A percentile compares a stretch with the other conserved stretches of the same genome.
Evolutionary conservation across 2,329 filamentous ascomycete species (phyloP).

Genomic region (Lojkania enalia): DNA sequence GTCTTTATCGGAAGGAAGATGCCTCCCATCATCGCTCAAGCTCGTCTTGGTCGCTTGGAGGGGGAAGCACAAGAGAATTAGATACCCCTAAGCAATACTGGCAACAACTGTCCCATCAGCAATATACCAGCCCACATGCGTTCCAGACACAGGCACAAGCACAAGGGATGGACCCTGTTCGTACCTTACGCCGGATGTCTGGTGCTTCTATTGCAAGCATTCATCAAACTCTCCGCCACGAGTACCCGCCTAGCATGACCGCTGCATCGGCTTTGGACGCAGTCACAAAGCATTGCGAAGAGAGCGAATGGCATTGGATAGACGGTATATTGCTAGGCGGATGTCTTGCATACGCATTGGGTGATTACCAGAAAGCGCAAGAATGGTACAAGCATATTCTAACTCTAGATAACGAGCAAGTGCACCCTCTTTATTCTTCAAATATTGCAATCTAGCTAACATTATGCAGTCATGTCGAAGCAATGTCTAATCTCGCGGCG

Average conservation of each 20-base stretch:
- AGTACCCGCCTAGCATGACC: slow-evolving; percentile 38
- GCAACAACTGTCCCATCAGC: slow-evolving; percentile 28
- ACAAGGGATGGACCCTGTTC: slow-evolving; percentile 31
- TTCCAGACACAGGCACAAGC: slow-evolving; percentile 25
- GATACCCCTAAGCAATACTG: slow-evolving; percentile 27
- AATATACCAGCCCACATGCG: slow-evolving; percentile 17
- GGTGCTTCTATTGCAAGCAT: slow-evolving; percentile 34
- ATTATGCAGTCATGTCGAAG: slow-evolving; percentile 75
- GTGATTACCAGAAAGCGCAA: slow-evolving; percentile 76
- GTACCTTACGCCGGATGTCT: slow-evolving; percentile 39
- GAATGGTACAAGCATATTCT: slow-evolving; percentile 74
- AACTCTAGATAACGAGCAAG: slow-evolving; percentile 59
- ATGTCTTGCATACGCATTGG: slow-evolving; percentile 87
- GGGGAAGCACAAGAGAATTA: slow-evolving; percentile 14
- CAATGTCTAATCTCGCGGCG: slow-evolving; percentile 89
- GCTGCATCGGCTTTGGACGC: slow-evolving; percentile 43
- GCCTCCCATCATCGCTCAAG: slow-evolving; percentile 34
- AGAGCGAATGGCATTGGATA: slow-evolving; percentile 65
- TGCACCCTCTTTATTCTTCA: no score
- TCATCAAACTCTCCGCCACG: slow-evolving; percentile 31
- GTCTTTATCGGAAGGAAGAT: slow-evolving; percentile 22
- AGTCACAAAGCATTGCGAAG: slow-evolving; percentile 42
- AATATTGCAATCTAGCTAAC: slow-evolving; percentile 19
- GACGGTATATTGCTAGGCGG: slow-evolving; percentile 91
- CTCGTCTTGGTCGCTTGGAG: slow-evolving; percentile 31